Conservation (phyloP, 1,284 basidiomycete species). For the Xerocomus minutiporus region DNA sequence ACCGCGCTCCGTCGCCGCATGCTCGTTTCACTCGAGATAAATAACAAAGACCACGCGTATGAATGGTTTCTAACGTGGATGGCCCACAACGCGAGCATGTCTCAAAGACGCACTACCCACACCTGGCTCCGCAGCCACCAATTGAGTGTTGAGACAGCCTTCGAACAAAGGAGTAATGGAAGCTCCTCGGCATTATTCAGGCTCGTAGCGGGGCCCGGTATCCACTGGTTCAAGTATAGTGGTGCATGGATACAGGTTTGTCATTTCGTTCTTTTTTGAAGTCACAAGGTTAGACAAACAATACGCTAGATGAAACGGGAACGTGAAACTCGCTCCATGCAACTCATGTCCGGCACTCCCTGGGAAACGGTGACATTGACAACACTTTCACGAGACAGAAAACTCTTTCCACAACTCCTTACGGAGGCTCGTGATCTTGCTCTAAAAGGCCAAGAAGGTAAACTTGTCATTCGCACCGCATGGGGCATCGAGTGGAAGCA, state of each 20-base stretch:
- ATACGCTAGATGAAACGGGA: constrained; percentile 80
- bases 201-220: constrained; percentile 93
- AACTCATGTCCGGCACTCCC: constrained; percentile 86
- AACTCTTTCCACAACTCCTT: constrained; percentile 78
- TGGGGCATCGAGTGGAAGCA: constrained; percentile 97
- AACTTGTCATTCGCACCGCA: constrained; percentile 93
- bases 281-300: constrained; percentile 6
- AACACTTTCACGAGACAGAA: constrained; percentile 81
- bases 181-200: constrained; percentile 84
- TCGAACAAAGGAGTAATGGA: constrained; percentile 86
- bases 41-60: constrained; percentile 92
- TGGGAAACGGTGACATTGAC: constrained; percentile 98
- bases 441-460: constrained; percentile 83
- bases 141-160: constrained; percentile 88
- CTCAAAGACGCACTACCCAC: constrained; percentile 31
- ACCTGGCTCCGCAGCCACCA: constrained; percentile 80
- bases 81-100: constrained; percentile 56
- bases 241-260: constrained; percentile 94
- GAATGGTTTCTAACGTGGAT: constrained; percentile 99
- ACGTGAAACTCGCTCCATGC: constrained; percentile 89
- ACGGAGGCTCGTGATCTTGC: constrained; percentile 88
- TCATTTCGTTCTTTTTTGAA: constrained; percentile 19
- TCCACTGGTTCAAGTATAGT: constrained; percentile 87
- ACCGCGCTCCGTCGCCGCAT: constrained; percentile 82
- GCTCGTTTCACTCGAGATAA: constrained; percentile 94